A percentile compares a stretch with the other conserved stretches of the same genome.
These are phyloP conservation scores for Dothideomycetidae sp. DNA, from an alignment of 2,329 filamentous ascomycete genomes.

Conservation along the genomic window DNA sequence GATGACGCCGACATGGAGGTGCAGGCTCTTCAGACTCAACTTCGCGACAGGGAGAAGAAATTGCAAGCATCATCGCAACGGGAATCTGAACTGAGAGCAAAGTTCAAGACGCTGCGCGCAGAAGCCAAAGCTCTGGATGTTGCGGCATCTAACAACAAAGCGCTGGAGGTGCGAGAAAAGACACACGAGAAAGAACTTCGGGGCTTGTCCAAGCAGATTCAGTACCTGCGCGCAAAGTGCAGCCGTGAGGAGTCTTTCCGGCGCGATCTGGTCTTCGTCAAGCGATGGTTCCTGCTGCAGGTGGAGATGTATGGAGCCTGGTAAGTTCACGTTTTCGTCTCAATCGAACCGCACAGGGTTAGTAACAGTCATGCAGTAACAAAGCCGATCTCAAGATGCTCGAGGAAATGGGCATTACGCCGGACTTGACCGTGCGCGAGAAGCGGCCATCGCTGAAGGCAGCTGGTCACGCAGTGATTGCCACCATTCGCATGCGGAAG, in stretches of 20 bases:
- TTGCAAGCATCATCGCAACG: slow-evolving; percentile 19
- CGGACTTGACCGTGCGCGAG: slow-evolving; percentile 31
- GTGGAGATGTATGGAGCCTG: slow-evolving; percentile 77
- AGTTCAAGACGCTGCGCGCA: slow-evolving; percentile 17
- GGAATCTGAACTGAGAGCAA: slow-evolving; percentile 24
- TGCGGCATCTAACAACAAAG: slow-evolving; percentile 23
- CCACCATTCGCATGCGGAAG: slow-evolving; percentile 37
- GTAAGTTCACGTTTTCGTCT: slow-evolving; percentile 42
- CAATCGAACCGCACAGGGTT: not conserved
- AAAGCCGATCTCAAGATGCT: slow-evolving; percentile 79
- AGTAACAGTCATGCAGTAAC: slow-evolving; percentile 47
- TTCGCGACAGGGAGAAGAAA: slow-evolving; percentile 20
- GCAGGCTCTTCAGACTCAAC: slow-evolving; percentile 23
- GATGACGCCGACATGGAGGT: slow-evolving; percentile 29
- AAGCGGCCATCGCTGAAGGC: slow-evolving; percentile 34
- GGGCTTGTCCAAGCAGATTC: slow-evolving; percentile 76
- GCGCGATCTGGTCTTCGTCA: slow-evolving; percentile 69
- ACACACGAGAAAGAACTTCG: slow-evolving; percentile 61
- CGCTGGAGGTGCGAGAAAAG: slow-evolving; percentile 50
- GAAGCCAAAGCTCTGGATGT: slow-evolving; percentile 17
- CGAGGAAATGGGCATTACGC: slow-evolving; percentile 60
- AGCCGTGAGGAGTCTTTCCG: slow-evolving; percentile 69
- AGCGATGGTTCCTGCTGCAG: slow-evolving; percentile 66
- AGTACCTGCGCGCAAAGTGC: slow-evolving; percentile 74
- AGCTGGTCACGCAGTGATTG: slow-evolving; percentile 36